phyloP scores from a whole-genome alignment of 352 stramenopile genomes.

The Phytophthora hibernalis region DNA sequence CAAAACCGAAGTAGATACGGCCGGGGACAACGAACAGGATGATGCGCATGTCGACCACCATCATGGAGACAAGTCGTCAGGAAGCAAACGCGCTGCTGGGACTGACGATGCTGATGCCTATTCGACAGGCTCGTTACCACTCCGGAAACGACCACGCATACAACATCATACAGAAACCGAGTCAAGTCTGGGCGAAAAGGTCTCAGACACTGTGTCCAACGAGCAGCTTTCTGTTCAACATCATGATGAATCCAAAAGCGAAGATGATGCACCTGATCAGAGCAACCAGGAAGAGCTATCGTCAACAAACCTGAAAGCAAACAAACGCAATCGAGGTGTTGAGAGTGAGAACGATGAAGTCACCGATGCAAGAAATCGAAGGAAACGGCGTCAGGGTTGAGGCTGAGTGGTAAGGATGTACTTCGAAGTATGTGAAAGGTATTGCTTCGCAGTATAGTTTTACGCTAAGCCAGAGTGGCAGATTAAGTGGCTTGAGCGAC shows the following conservation, averaged over 20 bases:
- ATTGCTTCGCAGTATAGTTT: constrained; percentile 22
- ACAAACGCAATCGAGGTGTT: constrained; percentile 3
- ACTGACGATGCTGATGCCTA: constrained; percentile 9
- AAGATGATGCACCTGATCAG: constrained; percentile 7
- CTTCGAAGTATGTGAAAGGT: constrained; percentile 20
- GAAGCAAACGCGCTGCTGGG: constrained; percentile 18
- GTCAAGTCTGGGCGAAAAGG: constrained; percentile 5
- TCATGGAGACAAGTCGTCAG: constrained; percentile 21
- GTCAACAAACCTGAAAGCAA: constrained; percentile 2
- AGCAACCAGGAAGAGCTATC: constrained; percentile 11
- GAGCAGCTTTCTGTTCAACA: constrained; percentile 8
- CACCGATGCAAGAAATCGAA: constrained; percentile 40
- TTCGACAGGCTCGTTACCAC: not conserved
- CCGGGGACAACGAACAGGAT: constrained; percentile 7
- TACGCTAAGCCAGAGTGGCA: constrained; percentile 9
- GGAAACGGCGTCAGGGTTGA: constrained; percentile 38
- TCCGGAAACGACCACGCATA: constrained; percentile 26
- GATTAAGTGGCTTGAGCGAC: constrained; percentile 47
- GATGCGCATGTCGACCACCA: constrained; percentile 23
- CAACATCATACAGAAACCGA: constrained; percentile 7
- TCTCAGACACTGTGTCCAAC: not conserved
- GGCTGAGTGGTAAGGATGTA: not conserved
- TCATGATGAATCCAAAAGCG: constrained; percentile 19
- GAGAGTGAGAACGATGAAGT: constrained; percentile 22
- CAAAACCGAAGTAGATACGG: constrained; percentile 6